A percentile compares a stretch with the other conserved stretches of the same genome.
Conservation (phyloP, 805 yeast genomes). For the Metschnikowia matae region DNA sequence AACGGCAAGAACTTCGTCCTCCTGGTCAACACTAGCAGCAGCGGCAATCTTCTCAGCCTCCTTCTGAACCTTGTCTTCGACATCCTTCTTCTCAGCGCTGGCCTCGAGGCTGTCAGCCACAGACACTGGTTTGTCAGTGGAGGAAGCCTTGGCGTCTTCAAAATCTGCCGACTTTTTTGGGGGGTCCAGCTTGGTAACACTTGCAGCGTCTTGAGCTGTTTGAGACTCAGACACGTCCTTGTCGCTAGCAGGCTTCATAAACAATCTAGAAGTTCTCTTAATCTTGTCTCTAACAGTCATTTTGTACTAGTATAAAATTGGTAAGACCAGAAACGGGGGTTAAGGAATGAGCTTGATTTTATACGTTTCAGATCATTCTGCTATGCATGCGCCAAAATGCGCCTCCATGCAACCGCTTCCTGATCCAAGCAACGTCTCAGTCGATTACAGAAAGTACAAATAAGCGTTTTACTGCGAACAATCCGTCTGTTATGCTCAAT, state of each 20-base stretch:
- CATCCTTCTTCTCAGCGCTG: not conserved
- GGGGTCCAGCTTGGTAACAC: not conserved
- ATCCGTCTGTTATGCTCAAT: not conserved
- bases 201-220: not conserved
- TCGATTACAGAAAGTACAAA: conserved; percentile 1
- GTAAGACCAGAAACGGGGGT: not conserved
- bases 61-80: not conserved
- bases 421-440: not conserved
- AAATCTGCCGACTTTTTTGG: not conserved
- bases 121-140: conserved; percentile 5
- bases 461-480: not conserved
- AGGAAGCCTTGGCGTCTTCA: not conserved
- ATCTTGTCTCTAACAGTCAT: conserved; percentile 18
- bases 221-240: not conserved
- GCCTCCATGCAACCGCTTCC: conserved; percentile 3
- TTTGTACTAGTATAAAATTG: not conserved
- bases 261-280: conserved; percentile 16
- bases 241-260: conserved; percentile 4
- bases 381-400: conserved; percentile 3
- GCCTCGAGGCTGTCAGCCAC: not conserved
- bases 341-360: not conserved
- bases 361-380: conserved; percentile 1
- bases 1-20: not conserved
- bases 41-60: conserved; percentile 5
- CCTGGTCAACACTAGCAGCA: not conserved